A percentile compares a stretch with the other conserved stretches of the same genome.
phyloP scores from a whole-genome alignment of 352 stramenopile genomes.

The Phytophthora colocasiae region DNA sequence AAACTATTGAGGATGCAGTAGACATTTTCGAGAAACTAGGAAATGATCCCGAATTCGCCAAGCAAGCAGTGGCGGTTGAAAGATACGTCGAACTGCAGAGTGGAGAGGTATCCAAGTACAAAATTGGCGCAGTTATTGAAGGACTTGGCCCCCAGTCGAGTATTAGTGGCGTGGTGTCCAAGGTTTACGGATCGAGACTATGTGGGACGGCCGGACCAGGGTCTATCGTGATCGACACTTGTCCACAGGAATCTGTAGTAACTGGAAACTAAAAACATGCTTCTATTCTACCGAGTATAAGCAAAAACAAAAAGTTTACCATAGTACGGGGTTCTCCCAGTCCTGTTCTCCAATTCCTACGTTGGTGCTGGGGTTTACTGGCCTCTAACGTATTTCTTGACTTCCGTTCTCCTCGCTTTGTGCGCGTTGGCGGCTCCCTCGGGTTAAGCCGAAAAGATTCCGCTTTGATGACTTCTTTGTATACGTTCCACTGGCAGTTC shows the following conservation, averaged over 20 bases:
- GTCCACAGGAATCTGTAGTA: constrained; percentile 25
- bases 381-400: constrained; percentile 24
- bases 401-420: constrained; percentile 37
- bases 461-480: constrained; percentile 31
- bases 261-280: constrained; percentile 1
- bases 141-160: constrained; percentile 59
- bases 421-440: constrained; percentile 29
- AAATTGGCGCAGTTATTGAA: constrained; percentile 59
- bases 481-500: constrained; percentile 40
- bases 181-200: constrained; percentile 74
- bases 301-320: constrained; percentile 8
- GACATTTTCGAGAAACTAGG: constrained; percentile 61
- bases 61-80: constrained; percentile 39
- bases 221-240: constrained; percentile 79
- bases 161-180: constrained; percentile 67
- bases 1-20: constrained; percentile 70
- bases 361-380: constrained; percentile 13
- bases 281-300: constrained; percentile 1
- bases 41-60: constrained; percentile 54
- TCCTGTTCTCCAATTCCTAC: constrained; percentile 28
- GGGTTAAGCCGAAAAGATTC: constrained; percentile 35
- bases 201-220: constrained; percentile 72
- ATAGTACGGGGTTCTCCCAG: constrained; percentile 7
- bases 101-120: constrained; percentile 85
- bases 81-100: constrained; percentile 82